Evolutionary conservation across 305 asterid species (phyloP).

Genomic region (Solanum hybrid): DNA sequence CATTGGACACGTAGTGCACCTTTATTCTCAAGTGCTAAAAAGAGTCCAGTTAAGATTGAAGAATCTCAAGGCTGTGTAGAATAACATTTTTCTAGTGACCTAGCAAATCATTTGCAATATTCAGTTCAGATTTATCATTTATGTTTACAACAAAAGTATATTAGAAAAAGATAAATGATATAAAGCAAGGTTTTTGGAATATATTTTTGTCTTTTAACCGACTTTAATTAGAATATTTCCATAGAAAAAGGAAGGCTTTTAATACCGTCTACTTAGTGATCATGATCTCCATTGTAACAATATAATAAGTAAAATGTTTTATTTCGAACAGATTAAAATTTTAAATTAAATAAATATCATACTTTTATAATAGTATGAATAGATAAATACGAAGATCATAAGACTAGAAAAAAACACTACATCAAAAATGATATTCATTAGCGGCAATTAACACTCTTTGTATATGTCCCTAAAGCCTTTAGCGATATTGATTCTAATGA

Average conservation of each 20-base stretch:
- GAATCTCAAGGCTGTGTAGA: background rate
- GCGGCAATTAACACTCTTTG: too few relatives aligned
- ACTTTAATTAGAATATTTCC: background rate
- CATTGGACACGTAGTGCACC: background rate
- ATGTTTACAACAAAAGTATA: background rate
- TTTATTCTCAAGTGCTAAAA: background rate
- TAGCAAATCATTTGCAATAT: background rate
- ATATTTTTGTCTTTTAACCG: background rate
- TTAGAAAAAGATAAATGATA: background rate
- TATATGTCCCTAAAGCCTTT: too few relatives aligned
- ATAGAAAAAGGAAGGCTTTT: background rate
- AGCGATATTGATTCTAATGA: background rate
- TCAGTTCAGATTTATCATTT: background rate
- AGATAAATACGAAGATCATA: background rate
- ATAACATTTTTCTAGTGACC: background rate
- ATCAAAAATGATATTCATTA: too few relatives aligned
- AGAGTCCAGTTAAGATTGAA: background rate
- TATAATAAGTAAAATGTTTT: background rate
- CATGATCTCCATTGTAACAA: background rate
- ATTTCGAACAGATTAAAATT: background rate
- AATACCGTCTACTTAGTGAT: background rate
- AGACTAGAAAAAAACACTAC: background rate
- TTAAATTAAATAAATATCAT: background rate
- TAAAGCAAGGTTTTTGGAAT: background rate
- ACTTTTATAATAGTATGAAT: background rate